A percentile compares a stretch with the other conserved stretches of the same genome.
phyloP scores from a whole-genome alignment of 352 stramenopile species.

The Pythium sukuiense region DNA sequence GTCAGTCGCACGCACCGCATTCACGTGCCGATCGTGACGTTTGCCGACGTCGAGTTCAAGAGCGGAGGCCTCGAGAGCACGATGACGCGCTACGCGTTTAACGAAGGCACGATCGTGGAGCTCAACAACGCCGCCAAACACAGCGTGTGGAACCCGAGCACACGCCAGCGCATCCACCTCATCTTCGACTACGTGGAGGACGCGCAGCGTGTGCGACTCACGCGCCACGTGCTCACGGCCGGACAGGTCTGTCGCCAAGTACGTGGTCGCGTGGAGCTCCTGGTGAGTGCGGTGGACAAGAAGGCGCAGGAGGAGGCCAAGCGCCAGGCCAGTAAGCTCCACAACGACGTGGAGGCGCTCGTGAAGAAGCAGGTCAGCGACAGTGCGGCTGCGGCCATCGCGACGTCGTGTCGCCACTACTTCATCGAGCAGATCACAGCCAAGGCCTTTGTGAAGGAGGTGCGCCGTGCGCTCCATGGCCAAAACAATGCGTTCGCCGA shows the following conservation, averaged over 20 bases:
- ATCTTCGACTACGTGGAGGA: constrained; percentile 96
- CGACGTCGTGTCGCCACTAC: constrained; percentile 45
- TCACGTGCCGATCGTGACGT: constrained; percentile 92
- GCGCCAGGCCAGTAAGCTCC: constrained; percentile 31
- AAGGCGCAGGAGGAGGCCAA: constrained; percentile 24
- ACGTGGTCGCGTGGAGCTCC: constrained; percentile 47
- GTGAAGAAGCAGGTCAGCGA: constrained; percentile 25
- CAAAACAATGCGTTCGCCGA: constrained; percentile 18
- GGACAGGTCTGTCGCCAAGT: constrained; percentile 54
- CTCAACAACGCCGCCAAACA: constrained; percentile 98
- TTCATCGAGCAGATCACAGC: constrained; percentile 65
- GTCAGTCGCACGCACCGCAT: constrained; percentile 92
- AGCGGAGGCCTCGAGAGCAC: constrained; percentile 57
- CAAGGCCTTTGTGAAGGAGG: constrained; percentile 35
- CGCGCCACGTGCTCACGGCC: constrained; percentile 31
- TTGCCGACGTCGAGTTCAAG: constrained; percentile 53
- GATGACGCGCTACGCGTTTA: constrained; percentile 80
- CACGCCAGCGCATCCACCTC: constrained; percentile 91
- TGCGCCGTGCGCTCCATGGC: constrained; percentile 24
- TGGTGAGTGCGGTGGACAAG: constrained; percentile 35
- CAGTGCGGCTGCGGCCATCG: constrained; percentile 27
- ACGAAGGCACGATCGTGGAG: constrained; percentile 93
- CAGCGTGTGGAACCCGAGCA: constrained; percentile 85
- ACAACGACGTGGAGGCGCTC: constrained; percentile 31
- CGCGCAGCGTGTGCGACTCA: constrained; percentile 22